Conservation (phyloP, 148 eudicot species). For the Vaccinium myrtillus region DNA sequence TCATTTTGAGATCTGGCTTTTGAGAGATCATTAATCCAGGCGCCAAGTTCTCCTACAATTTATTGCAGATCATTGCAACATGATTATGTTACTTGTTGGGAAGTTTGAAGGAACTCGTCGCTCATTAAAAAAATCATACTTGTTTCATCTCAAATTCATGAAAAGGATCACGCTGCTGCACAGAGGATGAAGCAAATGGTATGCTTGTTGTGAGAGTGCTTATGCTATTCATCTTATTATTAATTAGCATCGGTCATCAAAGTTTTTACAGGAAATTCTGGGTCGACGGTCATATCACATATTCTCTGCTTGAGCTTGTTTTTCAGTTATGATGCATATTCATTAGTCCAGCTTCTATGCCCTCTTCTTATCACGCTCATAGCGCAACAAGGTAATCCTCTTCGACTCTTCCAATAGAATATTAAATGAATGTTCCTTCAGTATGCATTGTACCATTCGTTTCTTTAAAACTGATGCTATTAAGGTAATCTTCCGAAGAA, state of each 20-base stretch:
- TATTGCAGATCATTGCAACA: conserved; percentile 77
- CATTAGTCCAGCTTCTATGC: background rate
- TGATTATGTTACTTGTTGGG: conserved; percentile 98
- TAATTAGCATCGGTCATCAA: background rate
- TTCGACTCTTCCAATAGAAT: background rate
- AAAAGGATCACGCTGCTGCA: conserved; percentile 76
- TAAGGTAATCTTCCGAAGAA: background rate
- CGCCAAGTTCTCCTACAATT: conserved; percentile 12
- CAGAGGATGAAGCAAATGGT: conserved; percentile 95
- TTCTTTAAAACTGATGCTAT: background rate
- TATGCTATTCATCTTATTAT: background rate
- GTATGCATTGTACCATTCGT: background rate
- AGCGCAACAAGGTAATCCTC: background rate
- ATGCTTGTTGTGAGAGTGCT: conserved; percentile 12
- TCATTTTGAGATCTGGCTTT: background rate
- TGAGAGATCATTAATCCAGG: background rate
- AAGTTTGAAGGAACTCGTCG: conserved; percentile 99
- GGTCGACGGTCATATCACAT: too few species aligned
- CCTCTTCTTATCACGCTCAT: background rate
- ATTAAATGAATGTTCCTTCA: background rate
- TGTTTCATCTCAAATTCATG: conserved; percentile 82
- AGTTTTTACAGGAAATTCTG: too few species aligned
- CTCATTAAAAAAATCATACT: conserved; percentile 86
- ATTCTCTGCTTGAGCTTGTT: conserved; percentile 2
- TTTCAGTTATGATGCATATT: background rate